A percentile compares a stretch with the other conserved stretches of the same genome.
Evolutionary conservation across 257 asterid genomes (phyloP).

Genomic region (Coffea eugenioides): DNA sequence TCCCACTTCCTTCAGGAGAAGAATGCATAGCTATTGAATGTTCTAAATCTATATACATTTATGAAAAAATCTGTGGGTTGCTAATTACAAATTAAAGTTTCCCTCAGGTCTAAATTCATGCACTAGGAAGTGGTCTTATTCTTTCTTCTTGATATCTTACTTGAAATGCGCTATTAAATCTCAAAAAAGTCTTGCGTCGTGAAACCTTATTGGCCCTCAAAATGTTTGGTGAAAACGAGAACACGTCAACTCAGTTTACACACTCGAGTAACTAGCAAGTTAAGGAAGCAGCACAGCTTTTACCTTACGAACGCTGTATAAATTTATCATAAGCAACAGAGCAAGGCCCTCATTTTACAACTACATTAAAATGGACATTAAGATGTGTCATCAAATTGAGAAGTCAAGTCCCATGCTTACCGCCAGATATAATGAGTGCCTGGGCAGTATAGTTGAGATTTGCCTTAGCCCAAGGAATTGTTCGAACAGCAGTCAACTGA

Average conservation of each 20-base stretch:
- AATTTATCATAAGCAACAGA: not conserved
- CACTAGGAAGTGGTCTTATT: too few relatives aligned
- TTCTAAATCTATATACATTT: not conserved
- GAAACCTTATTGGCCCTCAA: not conserved
- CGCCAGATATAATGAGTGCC: constrained; percentile 77
- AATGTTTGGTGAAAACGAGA: not conserved
- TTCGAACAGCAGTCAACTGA: constrained; percentile 67
- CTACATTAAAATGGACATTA: not conserved
- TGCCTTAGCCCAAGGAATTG: constrained; percentile 86
- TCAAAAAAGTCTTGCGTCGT: not conserved
- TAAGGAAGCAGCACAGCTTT: not conserved
- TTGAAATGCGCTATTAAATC: not conserved
- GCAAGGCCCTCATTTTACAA: not conserved
- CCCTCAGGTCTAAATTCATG: not conserved
- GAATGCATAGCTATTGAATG: not conserved
- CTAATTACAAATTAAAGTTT: not conserved
- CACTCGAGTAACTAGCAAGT: not conserved
- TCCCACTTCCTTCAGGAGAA: not conserved
- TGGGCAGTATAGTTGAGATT: constrained; percentile 78
- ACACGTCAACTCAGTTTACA: not conserved
- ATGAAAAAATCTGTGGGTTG: not conserved
- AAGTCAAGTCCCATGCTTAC: constrained; percentile 33
- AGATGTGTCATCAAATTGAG: not conserved
- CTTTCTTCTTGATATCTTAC: not conserved
- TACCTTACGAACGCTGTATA: not conserved